Conservation (phyloP, 495 filamentous ascomycete genomes). For the Penicillium turbatum region DNA sequence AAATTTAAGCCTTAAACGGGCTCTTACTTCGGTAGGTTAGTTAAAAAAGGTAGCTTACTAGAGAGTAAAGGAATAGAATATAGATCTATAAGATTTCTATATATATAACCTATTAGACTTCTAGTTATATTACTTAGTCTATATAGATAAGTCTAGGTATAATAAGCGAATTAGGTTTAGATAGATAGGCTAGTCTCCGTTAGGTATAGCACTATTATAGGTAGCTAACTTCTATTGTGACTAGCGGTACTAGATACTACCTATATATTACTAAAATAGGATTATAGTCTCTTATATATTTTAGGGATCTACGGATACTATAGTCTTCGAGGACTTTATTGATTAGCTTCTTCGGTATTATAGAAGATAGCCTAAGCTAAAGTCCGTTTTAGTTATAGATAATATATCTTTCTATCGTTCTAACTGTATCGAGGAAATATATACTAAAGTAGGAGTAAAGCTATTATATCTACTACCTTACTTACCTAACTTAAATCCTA, state of each 20-base stretch:
- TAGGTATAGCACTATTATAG: background rate
- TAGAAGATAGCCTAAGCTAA: background rate
- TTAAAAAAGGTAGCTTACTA: background rate
- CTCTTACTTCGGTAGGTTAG: no score
- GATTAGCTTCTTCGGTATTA: background rate
- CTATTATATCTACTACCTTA: constrained; percentile 22
- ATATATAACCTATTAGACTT: background rate
- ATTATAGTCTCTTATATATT: background rate
- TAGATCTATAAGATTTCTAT: background rate
- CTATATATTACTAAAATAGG: background rate
- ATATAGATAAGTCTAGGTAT: constrained; percentile 1
- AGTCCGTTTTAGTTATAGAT: background rate
- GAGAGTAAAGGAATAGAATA: background rate
- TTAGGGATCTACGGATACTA: background rate
- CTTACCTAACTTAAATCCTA: constrained; percentile 15
- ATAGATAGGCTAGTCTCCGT: background rate
- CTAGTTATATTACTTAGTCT: background rate
- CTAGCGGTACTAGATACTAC: background rate
- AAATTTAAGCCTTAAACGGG: no score
- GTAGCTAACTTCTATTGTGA: background rate
- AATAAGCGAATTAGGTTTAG: background rate
- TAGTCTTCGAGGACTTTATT: background rate
- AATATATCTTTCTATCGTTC: background rate
- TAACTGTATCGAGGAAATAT: constrained; percentile 28
- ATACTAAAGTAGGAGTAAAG: constrained; percentile 26